Conservation (phyloP, 768 basidiomycete genomes). For the Saitozyma podzolica region DNA sequence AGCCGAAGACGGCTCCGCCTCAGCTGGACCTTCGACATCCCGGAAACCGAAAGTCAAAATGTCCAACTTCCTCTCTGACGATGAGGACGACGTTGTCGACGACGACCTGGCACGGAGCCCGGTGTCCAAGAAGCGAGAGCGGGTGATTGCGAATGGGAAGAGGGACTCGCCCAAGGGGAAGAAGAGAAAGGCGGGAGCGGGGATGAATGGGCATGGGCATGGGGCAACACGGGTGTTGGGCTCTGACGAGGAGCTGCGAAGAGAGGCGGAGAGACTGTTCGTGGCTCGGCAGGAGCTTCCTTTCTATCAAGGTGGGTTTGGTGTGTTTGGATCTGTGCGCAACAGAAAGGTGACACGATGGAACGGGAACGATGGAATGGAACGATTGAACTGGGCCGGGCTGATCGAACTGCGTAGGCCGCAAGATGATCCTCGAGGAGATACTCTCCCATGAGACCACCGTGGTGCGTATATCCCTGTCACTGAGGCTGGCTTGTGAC, state of each 20-base stretch:
- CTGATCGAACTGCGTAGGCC: conserved; percentile 20
- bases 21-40: too few relatives aligned
- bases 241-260: conserved; percentile 5
- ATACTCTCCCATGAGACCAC: conserved; percentile 48
- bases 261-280: conserved; percentile 34
- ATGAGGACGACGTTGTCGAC: too few relatives aligned
- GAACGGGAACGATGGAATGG: too few relatives aligned
- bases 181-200: conserved; percentile 72
- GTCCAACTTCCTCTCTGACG: too few relatives aligned
- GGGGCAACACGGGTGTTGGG: too few relatives aligned
- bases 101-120: conserved; percentile 15
- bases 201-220: conserved; percentile 80
- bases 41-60: too few relatives aligned
- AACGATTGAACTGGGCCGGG: neutral
- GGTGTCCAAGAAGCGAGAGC: conserved; percentile 79
- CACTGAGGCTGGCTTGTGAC: neutral
- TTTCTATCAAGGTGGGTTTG: conserved; percentile 45
- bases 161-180: conserved; percentile 73
- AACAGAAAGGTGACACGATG: neutral
- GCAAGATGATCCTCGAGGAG: conserved; percentile 39
- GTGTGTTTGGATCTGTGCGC: neutral
- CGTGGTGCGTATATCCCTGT: conserved; percentile 29
- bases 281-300: conserved; percentile 38
- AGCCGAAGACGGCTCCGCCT: too few relatives aligned
- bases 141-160: conserved; percentile 76